Percentiles rank a stretch among this genome's conserved stretches.
Conservation (phyloP, 164 flowering plant genomes). For the Vitis labrusca region DNA sequence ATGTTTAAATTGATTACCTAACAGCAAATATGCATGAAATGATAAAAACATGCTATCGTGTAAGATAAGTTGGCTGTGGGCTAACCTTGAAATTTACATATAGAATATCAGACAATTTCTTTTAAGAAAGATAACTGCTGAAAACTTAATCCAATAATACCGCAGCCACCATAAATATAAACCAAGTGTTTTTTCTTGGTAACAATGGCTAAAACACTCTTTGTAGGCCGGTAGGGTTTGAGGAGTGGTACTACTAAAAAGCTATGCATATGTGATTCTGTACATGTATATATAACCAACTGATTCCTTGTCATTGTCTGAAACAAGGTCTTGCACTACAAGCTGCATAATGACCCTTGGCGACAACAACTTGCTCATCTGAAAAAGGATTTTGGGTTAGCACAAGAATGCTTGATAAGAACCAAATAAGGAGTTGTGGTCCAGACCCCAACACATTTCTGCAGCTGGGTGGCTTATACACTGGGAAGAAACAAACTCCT, state of each 20-base stretch:
- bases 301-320: background rate
- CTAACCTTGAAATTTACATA: too few species aligned
- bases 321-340: constrained; percentile 74
- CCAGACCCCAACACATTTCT: background rate
- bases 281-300: background rate
- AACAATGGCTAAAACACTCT: background rate
- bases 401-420: constrained; percentile 52
- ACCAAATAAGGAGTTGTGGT: constrained; percentile 11
- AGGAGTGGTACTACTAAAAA: too few species aligned
- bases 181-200: background rate
- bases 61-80: too few species aligned
- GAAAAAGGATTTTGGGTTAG: constrained; percentile 65
- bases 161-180: too few species aligned
- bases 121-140: too few species aligned
- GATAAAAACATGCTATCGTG: too few species aligned
- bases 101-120: too few species aligned
- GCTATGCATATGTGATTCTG: background rate
- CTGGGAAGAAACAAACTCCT: background rate
- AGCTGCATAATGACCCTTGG: constrained; percentile 93
- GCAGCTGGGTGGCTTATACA: background rate
- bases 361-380: constrained; percentile 37
- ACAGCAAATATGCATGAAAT: background rate
- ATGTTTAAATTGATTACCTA: background rate
- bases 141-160: too few species aligned
- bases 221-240: background rate